Base-by-base conservation (phyloP, 129 eudicot genomes). In the Kitagawia praeruptora region DNA sequence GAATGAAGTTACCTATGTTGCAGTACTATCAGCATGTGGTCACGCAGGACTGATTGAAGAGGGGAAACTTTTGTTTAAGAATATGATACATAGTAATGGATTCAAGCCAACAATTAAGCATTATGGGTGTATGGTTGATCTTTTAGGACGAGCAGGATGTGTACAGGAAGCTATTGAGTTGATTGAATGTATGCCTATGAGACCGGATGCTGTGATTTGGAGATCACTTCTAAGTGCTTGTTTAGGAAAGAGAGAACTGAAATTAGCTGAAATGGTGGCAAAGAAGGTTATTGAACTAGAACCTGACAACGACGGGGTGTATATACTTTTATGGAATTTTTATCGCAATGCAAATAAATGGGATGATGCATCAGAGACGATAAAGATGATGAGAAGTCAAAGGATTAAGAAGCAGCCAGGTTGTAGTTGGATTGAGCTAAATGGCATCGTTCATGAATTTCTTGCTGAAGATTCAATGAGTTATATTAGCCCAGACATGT, bases 141-240 rank as follows among this genome's bases (percentile, higher is more conserved):
- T 91, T 75, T 79, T 78, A 67, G 84, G 90, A 27, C 84, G 96
- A 84, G 88, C 89, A 12, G 89, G 93, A 67, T 72, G 37, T 79
- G 42, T 88, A 77, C 74, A 87, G 42, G 90, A 88, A 82, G 96
- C 93, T 75, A 11, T 87, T 28, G 64, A 66, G 80, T 67, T 87
- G 78, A 87, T 88, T 69, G 86, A 85, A 27, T 61, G 72, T 27
- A 88, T 91, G 93, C 93, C 93, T 41, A 56, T 91, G 78, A 77
- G 85, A 64, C 96, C 96, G 11, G 96, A 91, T 80, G 91, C 89
- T 75, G 91, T 91, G 37, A 91, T 91, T 25, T 91, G 96, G 93
- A 88, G 93, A 73, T 88, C 96, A 11, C 77, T 91, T 58, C 77
- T 91, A 5, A 85, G 85, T 82, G 85, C 86, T 69, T 91, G 87